Evolutionary conservation across 2,329 filamentous ascomycete genomes (phyloP).

Genomic region (Rhexocercosporidium sp.): DNA sequence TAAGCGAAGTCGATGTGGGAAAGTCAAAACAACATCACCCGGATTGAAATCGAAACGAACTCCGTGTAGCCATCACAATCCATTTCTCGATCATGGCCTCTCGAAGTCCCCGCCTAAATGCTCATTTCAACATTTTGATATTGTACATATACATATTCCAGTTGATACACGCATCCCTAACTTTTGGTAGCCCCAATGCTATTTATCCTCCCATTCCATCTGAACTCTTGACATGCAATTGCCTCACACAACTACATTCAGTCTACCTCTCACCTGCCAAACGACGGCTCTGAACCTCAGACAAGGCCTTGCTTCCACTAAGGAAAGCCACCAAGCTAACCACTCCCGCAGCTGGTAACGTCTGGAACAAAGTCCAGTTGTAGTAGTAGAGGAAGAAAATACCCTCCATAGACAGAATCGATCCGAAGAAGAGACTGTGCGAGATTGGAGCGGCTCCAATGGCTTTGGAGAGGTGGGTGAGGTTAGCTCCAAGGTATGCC

Average conservation of each 20-base stretch:
- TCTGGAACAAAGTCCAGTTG: conserved; percentile 90
- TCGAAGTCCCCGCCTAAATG: not conserved
- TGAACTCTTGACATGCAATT: not conserved
- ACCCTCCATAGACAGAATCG: conserved; percentile 84
- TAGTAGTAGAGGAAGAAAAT: conserved; percentile 96
- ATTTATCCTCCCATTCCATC: conserved; percentile 7
- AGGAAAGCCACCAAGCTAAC: conserved; percentile 77
- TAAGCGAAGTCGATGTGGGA: not conserved
- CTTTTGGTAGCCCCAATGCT: conserved; percentile 24
- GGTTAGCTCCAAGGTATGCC: conserved; percentile 81
- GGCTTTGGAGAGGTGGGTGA: conserved; percentile 77
- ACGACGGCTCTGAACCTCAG: conserved; percentile 89
- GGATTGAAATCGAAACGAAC: not conserved
- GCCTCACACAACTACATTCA: not conserved
- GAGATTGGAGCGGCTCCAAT: conserved; percentile 77
- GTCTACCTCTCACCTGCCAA: conserved; percentile 60
- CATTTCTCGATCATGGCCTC: not conserved
- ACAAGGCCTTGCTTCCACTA: conserved; percentile 86
- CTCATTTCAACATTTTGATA: conserved; percentile 16
- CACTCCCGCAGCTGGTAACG: conserved; percentile 72
- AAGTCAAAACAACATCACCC: not conserved
- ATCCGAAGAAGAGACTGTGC: conserved; percentile 85
- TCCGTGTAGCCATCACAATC: not conserved
- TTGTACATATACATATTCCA: conserved; percentile 28
- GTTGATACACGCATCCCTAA: conserved; percentile 26